These are phyloP conservation scores for Botrytis squamosa DNA, from an alignment of 2,329 filamentous ascomycete genomes.

Conservation along the genomic window DNA sequence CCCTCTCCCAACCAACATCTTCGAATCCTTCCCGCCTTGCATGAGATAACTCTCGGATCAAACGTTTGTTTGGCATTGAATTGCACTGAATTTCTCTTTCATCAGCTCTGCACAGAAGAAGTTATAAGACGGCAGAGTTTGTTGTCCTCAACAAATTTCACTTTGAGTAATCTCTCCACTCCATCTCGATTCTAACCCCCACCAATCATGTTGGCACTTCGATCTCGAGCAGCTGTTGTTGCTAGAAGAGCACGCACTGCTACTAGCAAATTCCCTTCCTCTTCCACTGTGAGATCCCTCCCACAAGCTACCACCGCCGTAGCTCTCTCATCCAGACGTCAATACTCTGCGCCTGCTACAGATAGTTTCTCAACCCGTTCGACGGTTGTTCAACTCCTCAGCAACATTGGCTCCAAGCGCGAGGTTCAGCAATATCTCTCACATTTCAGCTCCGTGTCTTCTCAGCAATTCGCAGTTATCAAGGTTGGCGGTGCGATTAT, in stretches of 20 bases:
- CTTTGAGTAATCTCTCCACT: constrained; percentile 11
- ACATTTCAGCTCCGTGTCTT: constrained; percentile 94
- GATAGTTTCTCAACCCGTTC: constrained; percentile 56
- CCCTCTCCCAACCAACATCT: not conserved
- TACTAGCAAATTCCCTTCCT: constrained; percentile 31
- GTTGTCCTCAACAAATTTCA: constrained; percentile 7
- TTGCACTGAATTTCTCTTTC: constrained; percentile 22
- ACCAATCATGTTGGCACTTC: constrained; percentile 39
- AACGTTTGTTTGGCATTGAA: constrained; percentile 32
- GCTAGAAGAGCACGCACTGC: constrained; percentile 37
- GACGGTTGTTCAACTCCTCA: constrained; percentile 85
- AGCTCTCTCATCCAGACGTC: constrained; percentile 31
- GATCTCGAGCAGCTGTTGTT: constrained; percentile 35
- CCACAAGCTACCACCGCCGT: constrained; percentile 35
- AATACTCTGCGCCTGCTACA: constrained; percentile 37
- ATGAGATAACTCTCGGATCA: constrained; percentile 32
- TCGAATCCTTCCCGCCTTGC: constrained; percentile 31
- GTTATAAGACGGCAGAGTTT: constrained; percentile 29
- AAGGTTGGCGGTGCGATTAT: constrained; percentile 97
- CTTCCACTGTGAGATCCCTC: constrained; percentile 28
- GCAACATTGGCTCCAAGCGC: constrained; percentile 92
- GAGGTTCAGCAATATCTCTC: constrained; percentile 97
- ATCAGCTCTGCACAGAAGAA: constrained; percentile 30
- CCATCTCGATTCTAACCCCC: constrained; percentile 15
- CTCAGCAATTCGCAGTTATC: constrained; percentile 96